These are phyloP conservation scores for Neofusicoccum cordaticola DNA, from an alignment of 2,329 filamentous ascomycete species.

Conservation along the genomic window DNA sequence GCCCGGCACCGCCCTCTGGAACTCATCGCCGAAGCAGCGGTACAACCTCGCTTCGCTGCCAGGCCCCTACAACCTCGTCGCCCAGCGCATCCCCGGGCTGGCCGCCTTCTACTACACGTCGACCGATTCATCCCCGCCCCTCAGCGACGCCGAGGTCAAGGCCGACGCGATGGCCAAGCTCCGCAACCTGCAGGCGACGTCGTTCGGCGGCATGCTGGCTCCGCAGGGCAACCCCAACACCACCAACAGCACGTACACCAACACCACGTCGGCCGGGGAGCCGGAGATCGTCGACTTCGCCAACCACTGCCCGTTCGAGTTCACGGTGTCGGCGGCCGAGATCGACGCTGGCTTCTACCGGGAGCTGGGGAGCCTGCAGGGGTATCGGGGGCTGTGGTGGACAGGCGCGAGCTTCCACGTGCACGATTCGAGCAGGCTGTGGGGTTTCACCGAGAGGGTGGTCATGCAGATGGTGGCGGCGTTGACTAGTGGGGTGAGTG, in stretches of 20 bases:
- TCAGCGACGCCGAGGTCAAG: not conserved
- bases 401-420: slow-evolving; percentile 29
- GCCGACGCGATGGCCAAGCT: not conserved
- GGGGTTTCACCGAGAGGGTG: slow-evolving; percentile 27
- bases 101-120: not conserved
- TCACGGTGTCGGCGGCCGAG: slow-evolving; percentile 24
- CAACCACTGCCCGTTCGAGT: slow-evolving; percentile 26
- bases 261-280: not conserved
- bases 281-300: slow-evolving; percentile 21
- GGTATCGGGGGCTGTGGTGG: slow-evolving; percentile 26
- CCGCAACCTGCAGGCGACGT: not conserved
- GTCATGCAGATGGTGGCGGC: not conserved
- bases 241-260: not conserved
- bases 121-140: not conserved
- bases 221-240: not conserved
- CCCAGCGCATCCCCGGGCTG: not conserved
- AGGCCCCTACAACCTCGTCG: not conserved
- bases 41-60: not conserved
- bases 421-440: slow-evolving; percentile 32
- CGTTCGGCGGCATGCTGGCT: not conserved
- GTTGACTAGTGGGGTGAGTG: not conserved
- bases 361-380: slow-evolving; percentile 25
- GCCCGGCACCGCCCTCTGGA: not conserved
- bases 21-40: not conserved
- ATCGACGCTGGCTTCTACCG: slow-evolving; percentile 28